Evolutionary conservation across 2,329 filamentous ascomycete species (phyloP).

Genomic region (Trichoderma semiorbis): DNA sequence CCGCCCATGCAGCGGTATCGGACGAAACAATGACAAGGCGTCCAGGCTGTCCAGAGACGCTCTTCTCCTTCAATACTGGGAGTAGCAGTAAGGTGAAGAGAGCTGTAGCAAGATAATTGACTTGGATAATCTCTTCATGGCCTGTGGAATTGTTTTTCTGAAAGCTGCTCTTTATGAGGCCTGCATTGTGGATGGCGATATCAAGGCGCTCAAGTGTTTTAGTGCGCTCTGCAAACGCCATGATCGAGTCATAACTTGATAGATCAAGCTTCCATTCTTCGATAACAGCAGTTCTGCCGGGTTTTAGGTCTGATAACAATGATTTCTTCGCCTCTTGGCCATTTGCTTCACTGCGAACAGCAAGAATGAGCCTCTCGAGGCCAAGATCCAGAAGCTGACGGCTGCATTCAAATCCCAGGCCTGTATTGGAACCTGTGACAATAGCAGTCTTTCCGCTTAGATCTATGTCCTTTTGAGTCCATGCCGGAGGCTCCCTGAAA

Average conservation of each 20-base stretch:
- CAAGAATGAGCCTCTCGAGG: not conserved
- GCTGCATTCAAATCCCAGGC: not conserved
- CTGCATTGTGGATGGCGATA: not conserved
- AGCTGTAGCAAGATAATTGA: not conserved
- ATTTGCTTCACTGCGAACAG: not conserved
- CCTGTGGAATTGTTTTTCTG: not conserved
- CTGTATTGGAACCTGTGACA: not conserved
- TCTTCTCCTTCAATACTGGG: not conserved
- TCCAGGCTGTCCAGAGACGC: not conserved
- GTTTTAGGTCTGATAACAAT: not conserved
- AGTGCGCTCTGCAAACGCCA: not conserved
- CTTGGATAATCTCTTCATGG: not conserved
- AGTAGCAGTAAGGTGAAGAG: not conserved
- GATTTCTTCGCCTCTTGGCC: not conserved
- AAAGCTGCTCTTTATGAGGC: not conserved
- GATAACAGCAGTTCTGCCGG: not conserved
- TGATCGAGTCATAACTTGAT: constrained; percentile 4
- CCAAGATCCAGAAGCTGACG: constrained; percentile 1
- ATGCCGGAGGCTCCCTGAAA: not conserved
- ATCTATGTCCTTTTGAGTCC: not conserved
- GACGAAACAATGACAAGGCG: not conserved
- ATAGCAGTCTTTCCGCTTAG: constrained; percentile 3
- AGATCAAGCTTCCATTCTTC: constrained; percentile 1
- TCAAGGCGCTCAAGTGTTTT: not conserved
- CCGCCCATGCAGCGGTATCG: not conserved